Base-by-base conservation (phyloP, 768 basidiomycete species). In the Podaxis mareebaensis region DNA sequence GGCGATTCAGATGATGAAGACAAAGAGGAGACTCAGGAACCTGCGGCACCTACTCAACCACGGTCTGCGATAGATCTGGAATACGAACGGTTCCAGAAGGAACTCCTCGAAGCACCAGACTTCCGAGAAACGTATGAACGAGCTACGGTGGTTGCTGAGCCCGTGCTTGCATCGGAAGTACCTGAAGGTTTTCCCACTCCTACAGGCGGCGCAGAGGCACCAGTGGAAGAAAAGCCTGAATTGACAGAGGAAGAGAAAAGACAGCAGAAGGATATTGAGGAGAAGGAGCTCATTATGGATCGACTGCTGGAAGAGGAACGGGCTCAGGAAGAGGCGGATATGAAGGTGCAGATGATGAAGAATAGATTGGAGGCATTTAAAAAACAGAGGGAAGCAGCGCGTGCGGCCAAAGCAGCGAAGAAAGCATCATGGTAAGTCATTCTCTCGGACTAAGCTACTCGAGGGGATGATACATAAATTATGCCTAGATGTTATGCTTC, bases 241-340 rank as follows among this genome's bases (percentile, higher is more conserved):
- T 73, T 76, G 24, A 71, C 75, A 39, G 81, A 83, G 68, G 84
- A 81, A 53, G 78, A 80, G 57, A 71, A 73, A 57, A 79, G 83
- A 68, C 75, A 74, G 67, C 73, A 76, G 67, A 88, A 81, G 72
- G 87, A 88, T 68, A 79, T 79, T 70, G 91, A 93, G 24, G 92
- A 94, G 59, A 80, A 85, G 54, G 92, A 94, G 67, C 75, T 93
- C 64, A 93, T 94, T 49, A 91, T 94, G 88, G 92, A 93, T 74
- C 82, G 93, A 60, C 74, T 94, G 53, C 63, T 93, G 72, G 92
- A 93, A 33, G 93, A 95, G 76, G 92, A 95, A 72, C 82, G 87
- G 60, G 89, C 88, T 36, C 93, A 95, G 77, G 93, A 95, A 71
- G 92, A 94, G 71, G 93, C 92, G 4, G 93, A 95, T 71, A 86